Evolutionary conservation across 768 basidiomycete species (phyloP), one percentile per base, ranked within the genome.

Genomic region (Lepiota brunneoincarnata): DNA sequence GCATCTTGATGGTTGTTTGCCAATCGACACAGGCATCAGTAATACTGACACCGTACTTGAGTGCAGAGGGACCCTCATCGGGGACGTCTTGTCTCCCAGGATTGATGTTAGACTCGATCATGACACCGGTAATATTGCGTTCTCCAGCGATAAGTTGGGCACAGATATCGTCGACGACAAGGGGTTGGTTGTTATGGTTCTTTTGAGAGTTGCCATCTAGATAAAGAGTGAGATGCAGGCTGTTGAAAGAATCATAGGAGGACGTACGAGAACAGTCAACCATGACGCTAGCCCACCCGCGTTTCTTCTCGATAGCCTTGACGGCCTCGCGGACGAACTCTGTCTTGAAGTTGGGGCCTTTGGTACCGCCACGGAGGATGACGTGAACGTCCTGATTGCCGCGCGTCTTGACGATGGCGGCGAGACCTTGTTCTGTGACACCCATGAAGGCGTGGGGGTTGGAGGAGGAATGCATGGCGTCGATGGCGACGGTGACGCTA

Each of bases 381-480:
- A 98, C 87, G 66, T 99, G 97, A 14, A 97, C 89, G 68, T 97
- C 91, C 60, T 83, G 73, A 69, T 86, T 86, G 3, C 92, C 91
- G 58, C 81, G 72, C 6, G 94, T 94, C 71, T 91, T 91, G 64
- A 98, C 96, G 69, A 98, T 98, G 11, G 93, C 80, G n/a, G 94
- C 94, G 34, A 98, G 84, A 52, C 89, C 89, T 43, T 89, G 85
- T 62, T 87, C 87, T 7, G 89, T 91, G 37, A 91, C 89, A 62
- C 89, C 95, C 88, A 98, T 93, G 79, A 98, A 98, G 31, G 92
- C 90, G 69, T 98, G 96, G 3, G 94, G 91, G 67, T 93, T 89
- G 2, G 87, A 89, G 11, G 92, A 83, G 0, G 92, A 87, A 57
- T 86, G 83, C 95, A 98, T 98, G 14, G 96, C 97, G 69, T 99